Evolutionary conservation across 1,284 basidiomycete genomes (phyloP).

Genomic region (Ceratobasidium papillatum): DNA sequence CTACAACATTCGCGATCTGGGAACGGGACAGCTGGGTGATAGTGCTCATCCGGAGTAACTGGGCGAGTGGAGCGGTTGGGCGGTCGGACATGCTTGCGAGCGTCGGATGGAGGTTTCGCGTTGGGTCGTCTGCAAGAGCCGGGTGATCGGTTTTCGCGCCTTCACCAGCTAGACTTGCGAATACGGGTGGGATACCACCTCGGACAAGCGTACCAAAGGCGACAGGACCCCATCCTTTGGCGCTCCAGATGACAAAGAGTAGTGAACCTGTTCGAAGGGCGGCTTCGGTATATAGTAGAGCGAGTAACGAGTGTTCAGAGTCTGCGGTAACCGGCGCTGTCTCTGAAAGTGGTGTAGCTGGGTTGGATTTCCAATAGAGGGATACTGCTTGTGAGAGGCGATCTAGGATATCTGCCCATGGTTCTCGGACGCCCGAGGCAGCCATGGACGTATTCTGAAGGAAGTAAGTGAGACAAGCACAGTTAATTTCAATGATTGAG

Average conservation of each 20-base stretch:
- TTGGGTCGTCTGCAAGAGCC: slow-evolving; percentile 59
- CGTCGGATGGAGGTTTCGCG: slow-evolving; percentile 50
- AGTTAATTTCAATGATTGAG: slow-evolving; percentile 25
- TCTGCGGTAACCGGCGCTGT: slow-evolving; percentile 56
- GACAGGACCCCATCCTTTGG: slow-evolving; percentile 85
- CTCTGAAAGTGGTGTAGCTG: slow-evolving; percentile 43
- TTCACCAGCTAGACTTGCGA: slow-evolving; percentile 53
- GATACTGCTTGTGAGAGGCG: slow-evolving; percentile 70
- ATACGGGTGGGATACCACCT: slow-evolving; percentile 63
- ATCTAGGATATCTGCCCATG: slow-evolving; percentile 74
- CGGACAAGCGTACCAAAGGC: slow-evolving; percentile 80
- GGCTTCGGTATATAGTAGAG: slow-evolving; percentile 71
- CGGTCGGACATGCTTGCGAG: slow-evolving; percentile 27
- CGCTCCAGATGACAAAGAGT: slow-evolving; percentile 80
- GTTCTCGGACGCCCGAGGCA: slow-evolving; percentile 58
- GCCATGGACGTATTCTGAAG: slow-evolving; percentile 56
- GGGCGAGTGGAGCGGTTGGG: slow-evolving; percentile 56
- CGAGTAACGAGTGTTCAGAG: slow-evolving; percentile 64
- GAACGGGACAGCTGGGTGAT: slow-evolving; percentile 74
- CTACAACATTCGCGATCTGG: slow-evolving; percentile 68
- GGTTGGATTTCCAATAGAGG: slow-evolving; percentile 66
- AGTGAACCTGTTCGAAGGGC: slow-evolving; percentile 74
- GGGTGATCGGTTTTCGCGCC: slow-evolving; percentile 41
- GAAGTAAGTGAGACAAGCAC: slow-evolving; percentile 49
- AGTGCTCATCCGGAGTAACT: slow-evolving; percentile 64